A percentile compares a stretch with the other conserved stretches of the same genome.
Conservation (phyloP, 164 flowering plant species). For the Chloranthus sessilifolius region DNA sequence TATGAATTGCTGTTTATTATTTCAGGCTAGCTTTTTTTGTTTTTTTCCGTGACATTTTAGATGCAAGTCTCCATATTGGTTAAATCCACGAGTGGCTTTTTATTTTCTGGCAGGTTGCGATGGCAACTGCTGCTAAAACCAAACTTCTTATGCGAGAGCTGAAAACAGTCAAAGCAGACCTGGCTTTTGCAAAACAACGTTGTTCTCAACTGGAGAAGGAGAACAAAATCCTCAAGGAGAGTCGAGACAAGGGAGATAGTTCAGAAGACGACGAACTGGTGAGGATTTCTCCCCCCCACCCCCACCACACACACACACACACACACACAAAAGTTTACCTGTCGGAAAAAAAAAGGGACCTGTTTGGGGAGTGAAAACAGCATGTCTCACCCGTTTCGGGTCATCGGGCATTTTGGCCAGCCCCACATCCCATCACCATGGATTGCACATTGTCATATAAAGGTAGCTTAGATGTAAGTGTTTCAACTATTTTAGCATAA, state of each 20-base stretch:
- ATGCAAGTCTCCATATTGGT: no score
- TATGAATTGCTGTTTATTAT: no score
- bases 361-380: no score
- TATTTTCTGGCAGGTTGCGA: conserved; percentile 76
- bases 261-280: conserved; percentile 96
- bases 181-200: conserved; percentile 87
- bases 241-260: conserved; percentile 59
- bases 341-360: no score
- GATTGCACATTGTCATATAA: no score
- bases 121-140: conserved; percentile 97
- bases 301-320: neutral
- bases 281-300: conserved; percentile 1
- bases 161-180: conserved; percentile 89
- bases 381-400: no score
- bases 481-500: no score
- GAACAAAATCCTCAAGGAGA: conserved; percentile 70
- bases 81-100: conserved; percentile 25
- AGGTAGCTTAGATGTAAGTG: no score
- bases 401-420: no score
- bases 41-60: no score
- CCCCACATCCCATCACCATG: no score
- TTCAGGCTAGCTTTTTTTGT: no score
- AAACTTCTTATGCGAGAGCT: conserved; percentile 88
- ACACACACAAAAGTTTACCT: neutral
- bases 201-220: conserved; percentile 96